Percentiles rank a stretch among this genome's conserved stretches.
Evolutionary conservation across 371 early-diverging fungal species (phyloP).

Genomic region (Mucor piriformis): DNA sequence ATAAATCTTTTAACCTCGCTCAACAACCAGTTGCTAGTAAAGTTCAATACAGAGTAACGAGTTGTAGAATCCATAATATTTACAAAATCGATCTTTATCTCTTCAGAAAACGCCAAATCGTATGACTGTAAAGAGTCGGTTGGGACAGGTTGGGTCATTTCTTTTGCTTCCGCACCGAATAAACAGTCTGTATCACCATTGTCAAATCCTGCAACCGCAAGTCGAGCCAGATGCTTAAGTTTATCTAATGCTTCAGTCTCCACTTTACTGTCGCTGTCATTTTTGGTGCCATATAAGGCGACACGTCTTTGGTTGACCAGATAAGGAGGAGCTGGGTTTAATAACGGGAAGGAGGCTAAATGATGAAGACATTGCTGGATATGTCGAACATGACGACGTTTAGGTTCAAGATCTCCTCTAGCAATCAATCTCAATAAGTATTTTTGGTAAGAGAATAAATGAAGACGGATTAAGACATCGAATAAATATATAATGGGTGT

Average conservation of each 20-base stretch:
- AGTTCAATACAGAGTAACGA: slow-evolving; percentile 54
- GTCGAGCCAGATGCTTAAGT: slow-evolving; percentile 34
- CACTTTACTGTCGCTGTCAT: slow-evolving; percentile 20
- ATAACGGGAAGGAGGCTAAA: slow-evolving; percentile 58
- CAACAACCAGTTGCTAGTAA: slow-evolving; percentile 63
- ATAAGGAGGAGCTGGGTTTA: slow-evolving; percentile 39
- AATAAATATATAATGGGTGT: slow-evolving; percentile 45
- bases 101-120: slow-evolving; percentile 36
- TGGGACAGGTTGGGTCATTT: slow-evolving; percentile 51
- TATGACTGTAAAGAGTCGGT: slow-evolving; percentile 45
- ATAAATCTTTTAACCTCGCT: slow-evolving; percentile 67
- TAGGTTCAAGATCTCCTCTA: slow-evolving; percentile 61
- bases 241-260: slow-evolving; percentile 30
- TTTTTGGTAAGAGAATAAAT: slow-evolving; percentile 65
- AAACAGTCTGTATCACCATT: slow-evolving; percentile 25
- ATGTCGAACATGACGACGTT: slow-evolving; percentile 38
- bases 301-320: slow-evolving; percentile 64
- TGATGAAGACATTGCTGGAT: slow-evolving; percentile 56
- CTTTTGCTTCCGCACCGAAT: slow-evolving; percentile 44
- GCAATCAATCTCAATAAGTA: slow-evolving; percentile 68
- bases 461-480: slow-evolving; percentile 60
- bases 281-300: slow-evolving; percentile 40
- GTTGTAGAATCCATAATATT: slow-evolving; percentile 43
- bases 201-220: slow-evolving; percentile 30
- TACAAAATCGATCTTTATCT: slow-evolving; percentile 34